phyloP scores from a whole-genome alignment of 345 rosid genomes.

The Ceriops zippeliana region DNA sequence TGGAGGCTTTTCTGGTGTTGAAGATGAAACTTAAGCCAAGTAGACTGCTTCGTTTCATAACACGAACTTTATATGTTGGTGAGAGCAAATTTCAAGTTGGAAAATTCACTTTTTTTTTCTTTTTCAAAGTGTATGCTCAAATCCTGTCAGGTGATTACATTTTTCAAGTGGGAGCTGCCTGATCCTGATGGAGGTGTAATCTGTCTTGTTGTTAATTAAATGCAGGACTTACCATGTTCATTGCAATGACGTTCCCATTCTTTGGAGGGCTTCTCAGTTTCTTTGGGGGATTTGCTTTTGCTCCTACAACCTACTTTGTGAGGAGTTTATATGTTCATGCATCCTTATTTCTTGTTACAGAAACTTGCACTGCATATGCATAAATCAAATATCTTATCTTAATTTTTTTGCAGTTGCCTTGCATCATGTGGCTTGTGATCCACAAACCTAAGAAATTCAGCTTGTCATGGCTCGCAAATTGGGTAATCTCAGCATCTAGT shows the following conservation, averaged over 20 bases:
- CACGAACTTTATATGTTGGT: conserved; percentile 57
- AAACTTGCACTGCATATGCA: neutral
- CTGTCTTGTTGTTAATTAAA: neutral
- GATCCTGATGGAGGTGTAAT: neutral
- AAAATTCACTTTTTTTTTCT: neutral
- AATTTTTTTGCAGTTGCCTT: conserved; percentile 54
- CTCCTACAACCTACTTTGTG: conserved; percentile 70
- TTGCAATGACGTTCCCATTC: conserved; percentile 57
- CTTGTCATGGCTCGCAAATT: conserved; percentile 56
- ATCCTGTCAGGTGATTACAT: neutral
- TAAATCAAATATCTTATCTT: neutral
- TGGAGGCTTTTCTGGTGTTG: conserved; percentile 47
- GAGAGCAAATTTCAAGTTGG: neutral
- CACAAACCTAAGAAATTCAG: conserved; percentile 64
- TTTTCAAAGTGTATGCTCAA: too few species aligned
- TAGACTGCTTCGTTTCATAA: conserved; percentile 43
- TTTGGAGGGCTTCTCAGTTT: conserved; percentile 74
- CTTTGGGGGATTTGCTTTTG: conserved; percentile 83
- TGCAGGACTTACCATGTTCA: conserved; percentile 56
- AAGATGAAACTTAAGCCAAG: conserved; percentile 48
- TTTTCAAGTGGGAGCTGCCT: neutral
- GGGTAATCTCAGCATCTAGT: conserved; percentile 35
- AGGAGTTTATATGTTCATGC: neutral
- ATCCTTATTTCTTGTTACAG: neutral
- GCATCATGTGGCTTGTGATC: conserved; percentile 68